phyloP scores from a whole-genome alignment of 139 green algal species.

The Nannochloris sp. region DNA sequence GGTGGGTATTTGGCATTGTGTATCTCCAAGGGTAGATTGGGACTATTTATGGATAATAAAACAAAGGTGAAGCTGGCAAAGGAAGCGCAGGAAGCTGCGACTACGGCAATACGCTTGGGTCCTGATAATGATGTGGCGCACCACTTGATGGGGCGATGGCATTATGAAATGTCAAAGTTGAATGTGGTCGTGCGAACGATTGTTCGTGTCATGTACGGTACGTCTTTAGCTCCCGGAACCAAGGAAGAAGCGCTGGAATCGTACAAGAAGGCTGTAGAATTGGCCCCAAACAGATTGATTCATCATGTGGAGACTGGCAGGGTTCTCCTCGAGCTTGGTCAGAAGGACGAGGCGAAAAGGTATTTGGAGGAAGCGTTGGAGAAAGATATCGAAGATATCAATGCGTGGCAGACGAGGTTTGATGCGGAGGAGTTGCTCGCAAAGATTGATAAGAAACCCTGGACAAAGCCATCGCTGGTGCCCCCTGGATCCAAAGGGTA shows the following conservation, averaged over 20 bases:
- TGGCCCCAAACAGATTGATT: slow-evolving; percentile 50
- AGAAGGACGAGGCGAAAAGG: slow-evolving; percentile 8
- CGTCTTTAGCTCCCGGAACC: slow-evolving; percentile 38
- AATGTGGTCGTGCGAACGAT: slow-evolving; percentile 52
- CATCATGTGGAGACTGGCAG: slow-evolving; percentile 62
- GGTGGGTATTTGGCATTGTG: slow-evolving; percentile 24
- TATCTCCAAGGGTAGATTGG: slow-evolving; percentile 53
- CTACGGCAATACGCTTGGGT: slow-evolving; percentile 36
- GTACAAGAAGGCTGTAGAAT: slow-evolving; percentile 39
- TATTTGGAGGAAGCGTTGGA: slow-evolving; percentile 8
- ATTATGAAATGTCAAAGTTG: slow-evolving; percentile 59
- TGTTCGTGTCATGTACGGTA: slow-evolving; percentile 51
- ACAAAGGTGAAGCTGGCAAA: slow-evolving; percentile 56
- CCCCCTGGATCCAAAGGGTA: slow-evolving; percentile 6
- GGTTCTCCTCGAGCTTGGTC: slow-evolving; percentile 22
- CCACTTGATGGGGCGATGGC: slow-evolving; percentile 68
- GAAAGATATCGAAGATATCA: slow-evolving; percentile 28
- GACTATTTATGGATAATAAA: slow-evolving; percentile 60
- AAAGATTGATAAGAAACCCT: slow-evolving; percentile 16
- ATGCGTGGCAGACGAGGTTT: slow-evolving; percentile 29
- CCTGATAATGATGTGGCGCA: slow-evolving; percentile 58
- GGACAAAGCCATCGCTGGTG: slow-evolving; percentile 17
- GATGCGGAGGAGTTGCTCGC: slow-evolving; percentile 27
- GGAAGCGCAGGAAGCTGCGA: slow-evolving; percentile 41
- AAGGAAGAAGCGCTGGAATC: slow-evolving; percentile 42